A percentile compares a stretch with the other conserved stretches of the same genome.
Evolutionary conservation across 345 rosid genomes (phyloP).

Genomic region (Erucastrum elatum): DNA sequence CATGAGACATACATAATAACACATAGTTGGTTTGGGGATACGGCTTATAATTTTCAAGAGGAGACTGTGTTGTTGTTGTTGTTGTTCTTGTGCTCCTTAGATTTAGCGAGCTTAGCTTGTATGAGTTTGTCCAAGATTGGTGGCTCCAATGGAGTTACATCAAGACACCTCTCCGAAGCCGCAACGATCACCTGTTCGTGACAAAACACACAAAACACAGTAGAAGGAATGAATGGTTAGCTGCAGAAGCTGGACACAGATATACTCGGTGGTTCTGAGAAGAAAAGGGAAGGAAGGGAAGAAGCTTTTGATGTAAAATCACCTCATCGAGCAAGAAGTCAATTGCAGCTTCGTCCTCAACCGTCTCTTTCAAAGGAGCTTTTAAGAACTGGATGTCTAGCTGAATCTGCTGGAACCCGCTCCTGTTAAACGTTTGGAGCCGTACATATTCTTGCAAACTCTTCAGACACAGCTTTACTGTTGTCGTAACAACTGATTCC

Average conservation of each 20-base stretch:
- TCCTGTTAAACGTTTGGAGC: conserved; percentile 85
- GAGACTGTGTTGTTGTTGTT: conserved; percentile 33
- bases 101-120: conserved; percentile 77
- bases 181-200: conserved; percentile 80
- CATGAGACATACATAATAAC: background rate
- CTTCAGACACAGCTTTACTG: conserved; percentile 79
- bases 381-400: conserved; percentile 90
- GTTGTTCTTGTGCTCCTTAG: too few species aligned
- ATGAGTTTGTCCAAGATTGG: conserved; percentile 92
- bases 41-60: conserved; percentile 15
- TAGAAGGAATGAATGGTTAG: background rate
- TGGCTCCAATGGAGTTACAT: conserved; percentile 86
- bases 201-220: conserved; percentile 10
- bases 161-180: conserved; percentile 64
- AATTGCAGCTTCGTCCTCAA: conserved; percentile 82
- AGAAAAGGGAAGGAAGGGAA: conserved; percentile 20
- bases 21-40: conserved; percentile 1
- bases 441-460: conserved; percentile 95
- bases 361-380: conserved; percentile 63
- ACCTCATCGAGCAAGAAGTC: conserved; percentile 99
- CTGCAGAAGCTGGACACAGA: too few species aligned
- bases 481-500: conserved; percentile 81
- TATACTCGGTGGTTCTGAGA: background rate
- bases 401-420: conserved; percentile 99
- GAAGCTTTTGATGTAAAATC: conserved; percentile 12